Evolutionary conservation across 78 protist genomes (phyloP), one percentile per base, ranked within the genome.

Genomic region (Tieghemostelium lacteum): DNA sequence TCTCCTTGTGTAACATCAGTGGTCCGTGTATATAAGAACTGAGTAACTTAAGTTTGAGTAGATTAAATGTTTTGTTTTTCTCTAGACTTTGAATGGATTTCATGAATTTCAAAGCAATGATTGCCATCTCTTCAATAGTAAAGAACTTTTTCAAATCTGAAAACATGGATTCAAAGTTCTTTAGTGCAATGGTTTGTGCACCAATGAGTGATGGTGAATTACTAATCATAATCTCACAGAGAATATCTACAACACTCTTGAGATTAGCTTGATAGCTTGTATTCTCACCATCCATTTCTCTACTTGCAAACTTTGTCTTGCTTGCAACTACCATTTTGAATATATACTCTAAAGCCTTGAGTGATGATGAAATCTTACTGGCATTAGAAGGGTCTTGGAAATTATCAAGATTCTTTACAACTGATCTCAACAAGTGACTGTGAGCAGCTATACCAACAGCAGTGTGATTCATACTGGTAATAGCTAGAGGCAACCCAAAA

Each of bases 151-250:
- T 83, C 34, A 83, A 42, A 58, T 83, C 91, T 2, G 91, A 67
- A 69, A 83, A 83, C 91, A 83, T 69, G 17, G 63, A 42, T 33
- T 83, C 91, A 26, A 83, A 83, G 42, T 83, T 83, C 52, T 83
- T 83, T 12, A 83, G 58, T 0, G 91, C 91, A 16, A 83, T 83
- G 10, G 91, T 83, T 33, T 83, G 66, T 12, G 91, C 91, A 60
- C 91, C 91, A 42, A 83, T 83, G n/a, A 83, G 17, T 12, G 91
- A 83, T 34, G 80, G 80, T 10, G 61, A 14, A 42, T 71, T 49
- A 63, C 75, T 64, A 24, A 83, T 34, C 91, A 83, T 83, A 83
- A 83, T 83, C 34, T 83, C 91, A 24, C 91, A 83, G 22, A 83
- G 78, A 24, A 60, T 83, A 49, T 83, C 91, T 14, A 83, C 91